phyloP scores from a whole-genome alignment of 2,329 filamentous ascomycete species.

The Blastomyces gilchristii region DNA sequence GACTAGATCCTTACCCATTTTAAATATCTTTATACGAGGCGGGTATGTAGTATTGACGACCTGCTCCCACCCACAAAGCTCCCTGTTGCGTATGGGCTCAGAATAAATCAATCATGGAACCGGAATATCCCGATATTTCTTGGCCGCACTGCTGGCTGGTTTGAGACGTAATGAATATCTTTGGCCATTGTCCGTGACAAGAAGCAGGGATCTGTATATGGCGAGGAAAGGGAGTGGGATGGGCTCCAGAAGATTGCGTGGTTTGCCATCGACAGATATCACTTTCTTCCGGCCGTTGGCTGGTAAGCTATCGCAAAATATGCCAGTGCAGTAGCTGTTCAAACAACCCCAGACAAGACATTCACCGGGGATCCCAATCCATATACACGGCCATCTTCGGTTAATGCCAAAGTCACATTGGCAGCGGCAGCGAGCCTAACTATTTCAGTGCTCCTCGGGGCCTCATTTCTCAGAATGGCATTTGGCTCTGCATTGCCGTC shows the following conservation, averaged over 20 bases:
- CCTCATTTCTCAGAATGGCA: neutral
- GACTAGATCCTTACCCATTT: neutral
- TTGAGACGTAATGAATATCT: neutral
- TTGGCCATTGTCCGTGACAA: neutral
- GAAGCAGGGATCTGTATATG: neutral
- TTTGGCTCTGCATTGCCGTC: too few species aligned
- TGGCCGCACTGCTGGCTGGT: neutral
- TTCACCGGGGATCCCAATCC: neutral
- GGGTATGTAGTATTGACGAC: neutral
- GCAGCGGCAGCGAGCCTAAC: neutral
- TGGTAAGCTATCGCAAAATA: neutral
- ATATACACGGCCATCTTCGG: neutral
- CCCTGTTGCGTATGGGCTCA: neutral
- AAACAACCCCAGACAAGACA: neutral
- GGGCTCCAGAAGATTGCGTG: neutral
- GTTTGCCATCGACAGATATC: neutral
- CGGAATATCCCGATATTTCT: neutral
- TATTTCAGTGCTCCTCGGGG: neutral
- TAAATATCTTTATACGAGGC: neutral
- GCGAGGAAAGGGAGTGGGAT: neutral
- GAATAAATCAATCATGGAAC: neutral
- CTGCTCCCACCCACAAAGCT: neutral
- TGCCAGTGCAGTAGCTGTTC: neutral
- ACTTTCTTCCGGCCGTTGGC: neutral
- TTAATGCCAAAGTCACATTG: neutral